Conservation (phyloP, 1,284 basidiomycete species). For the Microbotryum scabiosae region DNA sequence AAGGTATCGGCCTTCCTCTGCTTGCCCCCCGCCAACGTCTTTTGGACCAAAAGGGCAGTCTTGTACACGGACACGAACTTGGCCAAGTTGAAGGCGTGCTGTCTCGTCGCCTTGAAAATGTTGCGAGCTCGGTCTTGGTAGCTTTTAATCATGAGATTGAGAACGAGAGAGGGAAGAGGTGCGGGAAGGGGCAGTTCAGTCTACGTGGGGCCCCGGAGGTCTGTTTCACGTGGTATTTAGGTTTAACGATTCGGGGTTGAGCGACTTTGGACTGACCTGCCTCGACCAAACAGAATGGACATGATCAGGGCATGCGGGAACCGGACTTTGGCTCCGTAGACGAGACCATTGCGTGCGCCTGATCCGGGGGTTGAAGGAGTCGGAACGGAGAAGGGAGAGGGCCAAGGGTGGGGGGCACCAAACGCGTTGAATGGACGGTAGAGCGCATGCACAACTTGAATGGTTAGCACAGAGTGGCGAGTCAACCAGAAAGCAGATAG, state of each 20-base stretch:
- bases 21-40: constrained; percentile 53
- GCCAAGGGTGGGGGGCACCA: background rate
- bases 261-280: constrained; percentile 11
- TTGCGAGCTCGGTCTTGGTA: constrained; percentile 57
- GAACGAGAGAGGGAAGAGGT: background rate
- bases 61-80: constrained; percentile 96
- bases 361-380: constrained; percentile 7
- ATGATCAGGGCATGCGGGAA: constrained; percentile 99
- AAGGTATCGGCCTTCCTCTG: constrained; percentile 75
- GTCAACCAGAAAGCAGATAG: background rate
- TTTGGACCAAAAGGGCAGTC: constrained; percentile 68
- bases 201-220: background rate
- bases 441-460: background rate
- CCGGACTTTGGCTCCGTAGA: constrained; percentile 62
- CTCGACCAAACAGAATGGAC: constrained; percentile 72
- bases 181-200: background rate
- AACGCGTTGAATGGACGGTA: background rate
- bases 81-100: constrained; percentile 79
- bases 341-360: constrained; percentile 82
- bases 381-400: background rate
- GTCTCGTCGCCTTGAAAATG: constrained; percentile 79
- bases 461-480: background rate
- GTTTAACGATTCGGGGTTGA: background rate
- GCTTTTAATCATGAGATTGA: constrained; percentile 41
- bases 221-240: background rate